Conservation (phyloP, 2,329 filamentous ascomycete species). For the Cladosporium sp. region DNA sequence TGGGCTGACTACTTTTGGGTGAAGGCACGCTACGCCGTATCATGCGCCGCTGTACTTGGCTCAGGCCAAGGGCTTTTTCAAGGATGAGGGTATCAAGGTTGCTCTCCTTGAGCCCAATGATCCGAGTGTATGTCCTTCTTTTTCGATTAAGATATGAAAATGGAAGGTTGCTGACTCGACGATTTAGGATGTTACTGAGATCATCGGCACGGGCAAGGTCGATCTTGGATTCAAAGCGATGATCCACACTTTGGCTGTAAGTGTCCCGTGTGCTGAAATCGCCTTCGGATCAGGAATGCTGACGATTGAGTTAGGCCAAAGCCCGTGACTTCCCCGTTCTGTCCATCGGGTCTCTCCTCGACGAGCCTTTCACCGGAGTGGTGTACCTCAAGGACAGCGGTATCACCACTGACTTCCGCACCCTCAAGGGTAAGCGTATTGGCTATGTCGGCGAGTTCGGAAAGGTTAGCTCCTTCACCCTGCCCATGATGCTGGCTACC, state of each 20-base stretch:
- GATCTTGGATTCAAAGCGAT: slow-evolving; percentile 81
- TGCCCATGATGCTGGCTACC: not conserved
- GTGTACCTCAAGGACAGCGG: slow-evolving; percentile 74
- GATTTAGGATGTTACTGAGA: slow-evolving; percentile 70
- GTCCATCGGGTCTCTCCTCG: slow-evolving; percentile 72
- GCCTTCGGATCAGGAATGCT: not conserved
- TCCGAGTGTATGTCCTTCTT: slow-evolving; percentile 58
- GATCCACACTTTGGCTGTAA: slow-evolving; percentile 75
- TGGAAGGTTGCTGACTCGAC: slow-evolving; percentile 7
- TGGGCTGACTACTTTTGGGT: slow-evolving; percentile 10
- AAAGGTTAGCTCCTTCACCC: slow-evolving; percentile 47
- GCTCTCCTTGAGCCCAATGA: slow-evolving; percentile 77
- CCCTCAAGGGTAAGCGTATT: slow-evolving; percentile 73
- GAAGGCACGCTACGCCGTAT: slow-evolving; percentile 78
- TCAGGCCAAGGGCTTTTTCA: slow-evolving; percentile 73
- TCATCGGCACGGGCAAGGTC: slow-evolving; percentile 73
- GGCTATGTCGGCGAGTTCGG: slow-evolving; percentile 80
- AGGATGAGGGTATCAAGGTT: slow-evolving; percentile 74
- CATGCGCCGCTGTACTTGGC: slow-evolving; percentile 76
- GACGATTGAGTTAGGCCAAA: slow-evolving; percentile 59
- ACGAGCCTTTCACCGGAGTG: slow-evolving; percentile 78
- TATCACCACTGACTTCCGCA: slow-evolving; percentile 73
- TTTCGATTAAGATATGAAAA: no score
- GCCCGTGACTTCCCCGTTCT: slow-evolving; percentile 71
- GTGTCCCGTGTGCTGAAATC: not conserved